These are phyloP conservation scores for Sclerotinia borealis DNA, from an alignment of 2,329 filamentous ascomycete genomes.

Conservation along the genomic window DNA sequence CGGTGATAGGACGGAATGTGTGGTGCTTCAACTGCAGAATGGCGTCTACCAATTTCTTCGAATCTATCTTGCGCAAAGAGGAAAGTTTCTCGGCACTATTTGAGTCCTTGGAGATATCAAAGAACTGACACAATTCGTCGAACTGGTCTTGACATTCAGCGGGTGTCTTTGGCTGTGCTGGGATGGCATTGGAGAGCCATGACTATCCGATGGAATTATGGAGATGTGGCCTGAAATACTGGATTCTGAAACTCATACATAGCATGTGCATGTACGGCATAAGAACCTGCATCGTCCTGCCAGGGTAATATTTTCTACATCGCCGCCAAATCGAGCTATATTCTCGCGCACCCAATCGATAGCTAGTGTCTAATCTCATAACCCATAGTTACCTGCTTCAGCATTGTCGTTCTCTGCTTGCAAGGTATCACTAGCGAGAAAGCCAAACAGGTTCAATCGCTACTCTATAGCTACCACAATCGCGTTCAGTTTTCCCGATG, in stretches of 20 bases:
- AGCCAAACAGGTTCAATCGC: constrained; percentile 33
- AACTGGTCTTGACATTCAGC: constrained; percentile 37
- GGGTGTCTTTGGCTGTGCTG: constrained; percentile 38
- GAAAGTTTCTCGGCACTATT: constrained; percentile 32
- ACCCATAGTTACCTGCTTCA: constrained; percentile 37
- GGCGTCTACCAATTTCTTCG: constrained; percentile 32
- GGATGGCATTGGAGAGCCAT: constrained; percentile 43
- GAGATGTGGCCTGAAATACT: constrained; percentile 9
- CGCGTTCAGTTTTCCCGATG: constrained; percentile 17
- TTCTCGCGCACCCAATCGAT: constrained; percentile 55
- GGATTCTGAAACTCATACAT: constrained; percentile 21
- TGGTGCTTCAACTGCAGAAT: constrained; percentile 39
- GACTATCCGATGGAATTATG: constrained; percentile 35
- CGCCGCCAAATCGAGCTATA: constrained; percentile 52
- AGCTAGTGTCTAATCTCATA: constrained; percentile 53
- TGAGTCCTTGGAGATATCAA: constrained; percentile 26
- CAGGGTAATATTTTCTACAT: constrained; percentile 46
- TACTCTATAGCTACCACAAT: constrained; percentile 13
- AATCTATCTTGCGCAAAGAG: constrained; percentile 31
- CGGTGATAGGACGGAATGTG: constrained; percentile 41
- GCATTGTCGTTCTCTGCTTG: constrained; percentile 40
- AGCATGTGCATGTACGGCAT: constrained; percentile 38
- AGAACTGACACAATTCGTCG: constrained; percentile 37
- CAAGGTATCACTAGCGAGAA: constrained; percentile 26
- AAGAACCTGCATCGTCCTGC: constrained; percentile 49